phyloP scores from a whole-genome alignment of 768 basidiomycete species.

The Podaxis sp. region DNA sequence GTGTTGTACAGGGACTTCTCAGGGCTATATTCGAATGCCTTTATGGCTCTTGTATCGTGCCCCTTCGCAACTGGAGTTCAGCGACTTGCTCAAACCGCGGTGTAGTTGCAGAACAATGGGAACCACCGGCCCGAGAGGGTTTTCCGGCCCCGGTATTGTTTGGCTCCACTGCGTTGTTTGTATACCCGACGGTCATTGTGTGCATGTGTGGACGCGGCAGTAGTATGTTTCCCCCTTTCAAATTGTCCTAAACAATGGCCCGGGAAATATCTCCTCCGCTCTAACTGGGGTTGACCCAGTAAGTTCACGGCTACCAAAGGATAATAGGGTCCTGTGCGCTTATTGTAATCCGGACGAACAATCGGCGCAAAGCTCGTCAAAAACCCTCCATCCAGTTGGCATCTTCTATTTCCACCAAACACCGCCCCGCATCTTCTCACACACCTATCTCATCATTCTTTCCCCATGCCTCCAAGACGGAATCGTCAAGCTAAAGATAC shows the following conservation, averaged over 20 bases:
- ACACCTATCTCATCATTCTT: neutral
- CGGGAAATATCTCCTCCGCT: neutral
- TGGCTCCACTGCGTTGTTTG: neutral
- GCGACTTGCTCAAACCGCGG: no score
- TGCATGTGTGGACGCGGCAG: neutral
- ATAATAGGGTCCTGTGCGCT: neutral
- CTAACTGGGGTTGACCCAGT: neutral
- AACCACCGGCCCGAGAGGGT: neutral
- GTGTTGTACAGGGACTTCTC: no score
- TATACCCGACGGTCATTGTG: neutral
- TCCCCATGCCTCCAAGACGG: slow-evolving; percentile 8
- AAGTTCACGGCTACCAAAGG: neutral
- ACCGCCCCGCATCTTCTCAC: neutral
- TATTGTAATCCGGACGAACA: neutral
- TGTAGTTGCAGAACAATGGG: neutral
- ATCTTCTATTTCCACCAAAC: neutral
- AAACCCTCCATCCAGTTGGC: neutral
- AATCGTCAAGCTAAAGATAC: slow-evolving; percentile 2
- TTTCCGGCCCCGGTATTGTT: neutral
- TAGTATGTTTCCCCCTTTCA: neutral
- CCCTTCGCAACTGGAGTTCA: no score
- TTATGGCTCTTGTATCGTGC: no score
- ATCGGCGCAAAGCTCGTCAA: neutral
- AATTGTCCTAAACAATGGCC: neutral
- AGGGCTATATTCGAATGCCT: no score